Percentiles rank a stretch among this genome's conserved stretches.
Evolutionary conservation across 2,329 filamentous ascomycete species (phyloP).

Genomic region (Cercospora janseana): DNA sequence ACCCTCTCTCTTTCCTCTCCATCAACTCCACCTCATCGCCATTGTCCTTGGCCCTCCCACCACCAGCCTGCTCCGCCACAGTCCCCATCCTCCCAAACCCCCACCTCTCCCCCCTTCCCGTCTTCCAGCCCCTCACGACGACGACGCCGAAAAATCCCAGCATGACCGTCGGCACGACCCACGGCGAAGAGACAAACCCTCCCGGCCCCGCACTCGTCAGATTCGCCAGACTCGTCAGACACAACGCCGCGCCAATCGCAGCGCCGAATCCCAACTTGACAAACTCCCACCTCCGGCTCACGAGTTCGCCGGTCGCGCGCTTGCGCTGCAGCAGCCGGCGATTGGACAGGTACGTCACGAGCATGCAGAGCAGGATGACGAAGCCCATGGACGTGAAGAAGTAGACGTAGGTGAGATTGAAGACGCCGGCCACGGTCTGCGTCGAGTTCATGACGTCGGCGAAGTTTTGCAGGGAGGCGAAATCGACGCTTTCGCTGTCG

Average conservation of each 20-base stretch:
- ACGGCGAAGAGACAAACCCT: slow-evolving; percentile 10
- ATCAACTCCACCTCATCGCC: slow-evolving; percentile 8
- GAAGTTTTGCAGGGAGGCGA: background rate
- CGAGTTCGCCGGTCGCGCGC: slow-evolving; percentile 11
- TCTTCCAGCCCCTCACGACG: slow-evolving; percentile 4
- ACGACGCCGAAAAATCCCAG: slow-evolving; percentile 9
- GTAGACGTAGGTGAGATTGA: slow-evolving; percentile 34
- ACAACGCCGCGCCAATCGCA: slow-evolving; percentile 10
- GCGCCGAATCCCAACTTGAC: slow-evolving; percentile 26
- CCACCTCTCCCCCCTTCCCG: slow-evolving; percentile 1
- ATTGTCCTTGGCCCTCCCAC: background rate
- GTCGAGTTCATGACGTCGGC: slow-evolving; percentile 8
- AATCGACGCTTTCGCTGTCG: slow-evolving; percentile 8
- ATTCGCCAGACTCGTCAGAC: slow-evolving; percentile 11
- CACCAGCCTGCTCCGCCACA: background rate
- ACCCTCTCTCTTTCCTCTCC: slow-evolving; percentile 1
- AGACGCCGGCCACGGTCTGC: slow-evolving; percentile 13
- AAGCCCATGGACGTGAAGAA: slow-evolving; percentile 34
- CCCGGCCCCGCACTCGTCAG: background rate
- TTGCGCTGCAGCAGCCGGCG: background rate
- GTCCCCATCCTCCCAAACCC: background rate
- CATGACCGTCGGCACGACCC: slow-evolving; percentile 11
- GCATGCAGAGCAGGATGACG: slow-evolving; percentile 33
- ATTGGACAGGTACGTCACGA: slow-evolving; percentile 29
- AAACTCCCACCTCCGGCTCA: slow-evolving; percentile 26